Evolutionary conservation across 202 grass and related monocot genomes (phyloP).

Genomic region (Miscanthus sacchariflorus): DNA sequence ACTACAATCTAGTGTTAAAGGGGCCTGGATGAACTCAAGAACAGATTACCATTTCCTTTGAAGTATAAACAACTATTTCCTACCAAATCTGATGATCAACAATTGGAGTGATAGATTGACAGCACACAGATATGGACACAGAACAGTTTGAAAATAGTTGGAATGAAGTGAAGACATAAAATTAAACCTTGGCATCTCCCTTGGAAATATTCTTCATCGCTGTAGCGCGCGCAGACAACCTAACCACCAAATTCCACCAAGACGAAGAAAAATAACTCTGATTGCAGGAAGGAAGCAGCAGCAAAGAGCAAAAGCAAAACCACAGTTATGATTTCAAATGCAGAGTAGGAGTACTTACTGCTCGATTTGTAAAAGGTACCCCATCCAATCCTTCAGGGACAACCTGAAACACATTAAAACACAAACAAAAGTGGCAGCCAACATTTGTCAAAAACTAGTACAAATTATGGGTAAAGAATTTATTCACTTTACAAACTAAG

Average conservation of each 20-base stretch:
- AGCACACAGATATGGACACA: constrained; percentile 30
- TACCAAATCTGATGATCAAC: constrained; percentile 20
- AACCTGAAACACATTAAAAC: constrained; percentile 56
- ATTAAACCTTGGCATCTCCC: constrained; percentile 89
- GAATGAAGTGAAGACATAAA: constrained; percentile 34
- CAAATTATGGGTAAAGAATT: constrained; percentile 9
- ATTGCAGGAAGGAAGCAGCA: constrained; percentile 34
- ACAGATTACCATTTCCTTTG: constrained; percentile 26
- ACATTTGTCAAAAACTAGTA: not conserved
- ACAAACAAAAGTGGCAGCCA: constrained; percentile 2
- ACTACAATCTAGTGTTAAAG: not conserved
- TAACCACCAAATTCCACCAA: constrained; percentile 51
- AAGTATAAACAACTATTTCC: constrained; percentile 3
- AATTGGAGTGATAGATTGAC: not conserved
- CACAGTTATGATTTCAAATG: constrained; percentile 9
- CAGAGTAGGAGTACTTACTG: constrained; percentile 55
- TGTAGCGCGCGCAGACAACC: constrained; percentile 92
- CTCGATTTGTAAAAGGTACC: constrained; percentile 67
- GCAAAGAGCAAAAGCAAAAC: constrained; percentile 25
- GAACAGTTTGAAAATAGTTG: constrained; percentile 9
- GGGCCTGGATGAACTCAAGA: not conserved
- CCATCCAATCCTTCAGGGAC: constrained; percentile 76
- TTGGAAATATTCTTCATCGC: constrained; percentile 84
- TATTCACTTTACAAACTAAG: constrained; percentile 12
- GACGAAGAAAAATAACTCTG: constrained; percentile 39